A percentile compares a stretch with the other conserved stretches of the same genome.
These are phyloP conservation scores for Brassica cretica DNA, from an alignment of 345 rosid genomes.

Conservation along the genomic window DNA sequence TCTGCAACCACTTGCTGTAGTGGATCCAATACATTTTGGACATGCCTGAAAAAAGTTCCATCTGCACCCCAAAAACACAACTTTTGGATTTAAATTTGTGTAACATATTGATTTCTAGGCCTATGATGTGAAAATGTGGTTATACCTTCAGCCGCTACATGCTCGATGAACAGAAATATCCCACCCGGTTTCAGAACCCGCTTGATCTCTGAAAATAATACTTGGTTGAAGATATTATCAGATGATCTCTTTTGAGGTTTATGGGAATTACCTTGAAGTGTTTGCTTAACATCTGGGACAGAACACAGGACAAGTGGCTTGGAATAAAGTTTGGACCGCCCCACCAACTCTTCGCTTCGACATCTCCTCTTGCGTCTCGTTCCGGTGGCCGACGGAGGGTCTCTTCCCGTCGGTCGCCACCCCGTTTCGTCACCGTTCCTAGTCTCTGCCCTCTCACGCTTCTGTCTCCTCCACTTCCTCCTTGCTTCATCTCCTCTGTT, in stretches of 20 bases:
- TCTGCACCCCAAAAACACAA: not conserved
- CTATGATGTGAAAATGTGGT: not conserved
- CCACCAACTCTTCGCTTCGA: too few relatives aligned
- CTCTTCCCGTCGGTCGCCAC: too few relatives aligned
- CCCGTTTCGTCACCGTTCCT: too few relatives aligned
- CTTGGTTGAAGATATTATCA: not conserved
- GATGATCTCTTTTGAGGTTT: not conserved
- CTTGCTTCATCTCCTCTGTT: too few relatives aligned
- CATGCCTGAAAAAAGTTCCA: not conserved
- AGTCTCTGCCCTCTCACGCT: too few relatives aligned
- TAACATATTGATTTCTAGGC: not conserved
- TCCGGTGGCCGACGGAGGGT: too few relatives aligned
- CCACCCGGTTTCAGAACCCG: constrained; percentile 65
- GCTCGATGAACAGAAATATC: constrained; percentile 26
- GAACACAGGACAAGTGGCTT: not conserved
- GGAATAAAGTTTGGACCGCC: too few relatives aligned
- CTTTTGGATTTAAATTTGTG: not conserved
- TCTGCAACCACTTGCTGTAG: constrained; percentile 60
- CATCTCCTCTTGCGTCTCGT: too few relatives aligned
- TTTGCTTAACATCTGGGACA: not conserved
- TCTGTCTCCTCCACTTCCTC: too few relatives aligned
- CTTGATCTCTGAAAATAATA: constrained; percentile 56
- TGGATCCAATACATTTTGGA: constrained; percentile 61
- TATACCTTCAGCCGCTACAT: constrained; percentile 29
- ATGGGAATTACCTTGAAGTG: not conserved